Evolutionary conservation across 257 asterid genomes (phyloP), one percentile per base, ranked within the genome.

Genomic region (Lantana camara): DNA sequence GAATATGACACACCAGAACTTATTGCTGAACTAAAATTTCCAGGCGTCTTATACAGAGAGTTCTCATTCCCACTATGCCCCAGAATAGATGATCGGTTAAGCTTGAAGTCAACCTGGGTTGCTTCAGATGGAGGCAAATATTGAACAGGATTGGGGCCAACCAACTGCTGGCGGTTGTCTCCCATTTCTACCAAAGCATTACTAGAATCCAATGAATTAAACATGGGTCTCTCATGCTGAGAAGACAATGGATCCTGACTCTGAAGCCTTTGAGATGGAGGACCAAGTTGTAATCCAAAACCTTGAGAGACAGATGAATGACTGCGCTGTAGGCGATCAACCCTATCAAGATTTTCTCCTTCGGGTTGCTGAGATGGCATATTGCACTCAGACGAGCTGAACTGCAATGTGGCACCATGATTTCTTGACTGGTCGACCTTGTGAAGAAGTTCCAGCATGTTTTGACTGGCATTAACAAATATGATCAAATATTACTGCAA

Each of bases 361-460:
- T 77, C 88, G 54, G 80, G 73, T 34, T 42, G 78, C 60, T 81
- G 81, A 68, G 90, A 69, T 38, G 89, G 74, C 63, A 68, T 73
- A 64, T 77, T 77, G 57, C 69, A 62, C 13, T 79, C 90, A 73
- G 85, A 72, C 63, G 78, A 61, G 60, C 67, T 66, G 4, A 70
- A 60, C 41, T 75, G 85, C 85, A 66, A 45, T 69, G 44, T 9
- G 48, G 71, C 67, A 64, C 78, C 78, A 68, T 73, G 74, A 63
- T 78, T 83, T 48, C 79, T 64, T 37, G 95, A 80, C 59, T 86
- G 98, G 66, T 91, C 96, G 70, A 86, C 96, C 88, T 86, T 86
- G 79, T 89, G 88, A 68, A 91, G 85, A 79, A 91, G 96, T 71
- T 89, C 95, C 77, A 89, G 83, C 98, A 91, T 91, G 82, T 89